These are phyloP conservation scores for Fusarium avenaceum DNA, from an alignment of 2,329 filamentous ascomycete genomes.

Conservation along the genomic window DNA sequence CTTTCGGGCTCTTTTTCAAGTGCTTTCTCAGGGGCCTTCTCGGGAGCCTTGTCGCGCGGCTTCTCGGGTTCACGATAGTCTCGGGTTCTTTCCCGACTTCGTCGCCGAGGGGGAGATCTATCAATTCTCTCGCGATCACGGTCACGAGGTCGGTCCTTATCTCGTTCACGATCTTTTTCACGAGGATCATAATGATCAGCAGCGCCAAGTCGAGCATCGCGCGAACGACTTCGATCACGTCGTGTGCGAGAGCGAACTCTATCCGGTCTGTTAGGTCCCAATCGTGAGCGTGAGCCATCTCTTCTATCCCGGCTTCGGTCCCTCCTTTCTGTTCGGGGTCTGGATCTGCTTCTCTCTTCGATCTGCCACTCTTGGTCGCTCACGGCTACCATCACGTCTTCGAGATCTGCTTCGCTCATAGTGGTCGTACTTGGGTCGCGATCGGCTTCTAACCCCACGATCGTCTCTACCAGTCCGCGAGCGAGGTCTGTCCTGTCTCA, in stretches of 20 bases:
- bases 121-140: conserved; percentile 47
- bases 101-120: conserved; percentile 44
- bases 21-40: conserved; percentile 28
- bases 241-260: conserved; percentile 52
- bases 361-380: conserved; percentile 49
- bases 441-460: conserved; percentile 53
- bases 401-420: conserved; percentile 55
- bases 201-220: conserved; percentile 40
- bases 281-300: conserved; percentile 49
- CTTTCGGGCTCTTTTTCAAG: conserved; percentile 14
- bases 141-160: conserved; percentile 35
- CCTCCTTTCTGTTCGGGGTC: conserved; percentile 42
- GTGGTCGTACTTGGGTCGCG: conserved; percentile 52
- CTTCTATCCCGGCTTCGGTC: conserved; percentile 51
- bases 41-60: conserved; percentile 41
- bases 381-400: conserved; percentile 56
- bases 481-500: conserved; percentile 57
- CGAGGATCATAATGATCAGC: conserved; percentile 54
- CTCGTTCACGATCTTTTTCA: conserved; percentile 50
- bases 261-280: conserved; percentile 52
- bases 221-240: conserved; percentile 52
- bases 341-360: conserved; percentile 52
- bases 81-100: conserved; percentile 48
- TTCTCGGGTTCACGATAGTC: conserved; percentile 44
- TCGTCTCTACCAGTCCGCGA: conserved; percentile 56